These are phyloP conservation scores for Cystofilobasidium bisporidii DNA, from an alignment of 768 basidiomycete genomes.

Conservation along the genomic window DNA sequence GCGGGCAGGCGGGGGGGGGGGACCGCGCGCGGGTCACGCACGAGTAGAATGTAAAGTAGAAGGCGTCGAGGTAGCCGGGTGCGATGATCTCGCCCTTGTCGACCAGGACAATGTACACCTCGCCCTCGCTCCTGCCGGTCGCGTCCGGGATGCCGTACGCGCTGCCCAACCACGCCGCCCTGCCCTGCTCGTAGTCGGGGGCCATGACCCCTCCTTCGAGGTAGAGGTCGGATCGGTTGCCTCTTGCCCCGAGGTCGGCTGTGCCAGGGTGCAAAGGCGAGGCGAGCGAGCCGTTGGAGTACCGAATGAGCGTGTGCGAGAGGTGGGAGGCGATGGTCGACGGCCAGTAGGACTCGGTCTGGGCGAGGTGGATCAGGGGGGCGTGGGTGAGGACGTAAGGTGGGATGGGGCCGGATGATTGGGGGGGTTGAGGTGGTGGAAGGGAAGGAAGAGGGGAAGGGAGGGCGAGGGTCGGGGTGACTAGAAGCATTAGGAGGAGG, in stretches of 20 bases:
- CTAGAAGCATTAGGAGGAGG: background rate
- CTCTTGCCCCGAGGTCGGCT: slow-evolving; percentile 11
- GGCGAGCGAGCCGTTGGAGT: slow-evolving; percentile 6
- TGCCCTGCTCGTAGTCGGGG: slow-evolving; percentile 14
- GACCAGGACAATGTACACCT: slow-evolving; percentile 26
- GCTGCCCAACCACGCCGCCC: slow-evolving; percentile 25
- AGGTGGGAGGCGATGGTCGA: slow-evolving; percentile 22
- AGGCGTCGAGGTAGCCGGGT: slow-evolving; percentile 24
- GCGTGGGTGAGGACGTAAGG: slow-evolving; percentile 24
- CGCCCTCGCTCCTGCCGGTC: slow-evolving; percentile 20
- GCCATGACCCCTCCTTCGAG: slow-evolving; percentile 17
- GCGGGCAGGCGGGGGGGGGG: background rate
- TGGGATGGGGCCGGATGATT: slow-evolving; percentile 23
- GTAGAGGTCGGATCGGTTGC: slow-evolving; percentile 24
- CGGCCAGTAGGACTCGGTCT: slow-evolving; percentile 25
- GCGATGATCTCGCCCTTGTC: slow-evolving; percentile 29
- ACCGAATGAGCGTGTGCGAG: slow-evolving; percentile 4
- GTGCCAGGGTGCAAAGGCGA: background rate
- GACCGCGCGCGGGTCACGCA: background rate
- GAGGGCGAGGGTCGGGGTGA: background rate
- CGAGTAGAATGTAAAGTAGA: slow-evolving; percentile 29
- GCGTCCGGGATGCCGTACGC: slow-evolving; percentile 25
- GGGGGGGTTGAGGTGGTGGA: slow-evolving; percentile 16
- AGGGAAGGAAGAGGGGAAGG: background rate
- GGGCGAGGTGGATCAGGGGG: slow-evolving; percentile 23